Evolutionary conservation across 1,284 basidiomycete species (phyloP), one percentile per base, ranked within the genome.

Genomic region (Wolfiporia cocos): DNA sequence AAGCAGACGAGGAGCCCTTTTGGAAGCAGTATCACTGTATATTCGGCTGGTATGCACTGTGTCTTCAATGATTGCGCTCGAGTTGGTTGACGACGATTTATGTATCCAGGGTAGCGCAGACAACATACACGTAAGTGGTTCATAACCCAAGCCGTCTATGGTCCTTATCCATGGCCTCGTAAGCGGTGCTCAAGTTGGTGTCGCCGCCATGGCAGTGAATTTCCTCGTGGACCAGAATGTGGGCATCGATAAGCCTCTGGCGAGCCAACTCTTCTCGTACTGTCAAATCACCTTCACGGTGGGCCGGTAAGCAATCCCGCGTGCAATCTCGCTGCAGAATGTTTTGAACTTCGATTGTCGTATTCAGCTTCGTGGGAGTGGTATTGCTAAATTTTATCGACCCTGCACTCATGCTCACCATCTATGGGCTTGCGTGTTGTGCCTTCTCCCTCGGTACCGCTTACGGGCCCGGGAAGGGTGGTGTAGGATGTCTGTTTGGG

Each of bases 251-350:
- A 64, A 72, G 39, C 59, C 75, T 2, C 61, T 62, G 41, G 83
- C 79, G 18, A 78, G 81, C 35, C 67, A 79, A 42, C 62, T 86
- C 41, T 81, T 86, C 56, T 86, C 81, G 4, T 78, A 81, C 61
- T 85, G 78, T 51, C 79, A 87, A 49, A 72, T 86, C 56, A 79
- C 79, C 6, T 88, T 87, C 65, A 82, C 83, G 7, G 65, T 80
- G 38, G 80, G 75, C 49, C 73, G 81, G 66, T 81, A 62, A 53
- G 65, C 46, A n/a, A n/a, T n/a, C n/a, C 20, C 24, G n/a, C 24
- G 10, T 21, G 20, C 22, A 9, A 26, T 40, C 18, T 15, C 14
- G 15, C 17, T 28, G 18, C 32, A 20, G 4, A 7, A 26, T 7
- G 18, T n/a, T 14, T 22, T n/a, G 24, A 31, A 10, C 33, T 34